Base-by-base conservation (phyloP, 2,329 filamentous ascomycete species). In the Penicillium decumbens region DNA sequence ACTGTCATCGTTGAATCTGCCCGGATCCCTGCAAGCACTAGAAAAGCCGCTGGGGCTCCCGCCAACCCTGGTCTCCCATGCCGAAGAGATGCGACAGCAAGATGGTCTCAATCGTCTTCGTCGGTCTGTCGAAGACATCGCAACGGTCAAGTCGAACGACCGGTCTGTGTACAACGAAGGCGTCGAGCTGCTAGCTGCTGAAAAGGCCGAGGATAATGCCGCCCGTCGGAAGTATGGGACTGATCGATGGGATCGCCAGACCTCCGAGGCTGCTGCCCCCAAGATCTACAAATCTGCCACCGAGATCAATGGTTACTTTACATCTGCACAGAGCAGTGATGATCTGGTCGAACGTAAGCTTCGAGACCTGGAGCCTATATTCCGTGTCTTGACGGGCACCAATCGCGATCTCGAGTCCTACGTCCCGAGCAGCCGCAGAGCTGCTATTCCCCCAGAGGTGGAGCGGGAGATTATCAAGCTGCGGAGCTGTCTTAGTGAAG, bases 41-140 rank as follows among this genome's bases (percentile, higher is more conserved):
- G 93, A 98, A 66, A 97, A 96, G 66, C 93, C 93, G 0, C 77
- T 98, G 0, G 93, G 93, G 0, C 72, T 98, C 3, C 93, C 93
- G 0, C 88, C 89, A 0, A 88, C 83, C 13, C 73, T 98, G 1
- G 81, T 90, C 2, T 88, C 93, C 20, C 93, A 96, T 60, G 92
- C 92, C 0, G 92, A 97, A 65, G 93, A 97, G 65, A 86, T 98
- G 42, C 81, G 91, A 18, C 92, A 97, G 66, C 88, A 91, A 48
- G 90, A 95, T 63, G 92, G 89, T 0, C 75, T 95, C 28, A 83
- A 86, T 48, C 79, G 88, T 25, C 73, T 97, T 0, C 82, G 88
- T 45, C 81, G 84, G 45, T 89, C 88, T 4, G 88, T 97, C 54
- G 84, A 88, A 4, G 92, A 97, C 57, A 95, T 91, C 1, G 85